A percentile compares a stretch with the other conserved stretches of the same genome.
Conservation (phyloP, 768 basidiomycete species). For the Mycena metata region DNA sequence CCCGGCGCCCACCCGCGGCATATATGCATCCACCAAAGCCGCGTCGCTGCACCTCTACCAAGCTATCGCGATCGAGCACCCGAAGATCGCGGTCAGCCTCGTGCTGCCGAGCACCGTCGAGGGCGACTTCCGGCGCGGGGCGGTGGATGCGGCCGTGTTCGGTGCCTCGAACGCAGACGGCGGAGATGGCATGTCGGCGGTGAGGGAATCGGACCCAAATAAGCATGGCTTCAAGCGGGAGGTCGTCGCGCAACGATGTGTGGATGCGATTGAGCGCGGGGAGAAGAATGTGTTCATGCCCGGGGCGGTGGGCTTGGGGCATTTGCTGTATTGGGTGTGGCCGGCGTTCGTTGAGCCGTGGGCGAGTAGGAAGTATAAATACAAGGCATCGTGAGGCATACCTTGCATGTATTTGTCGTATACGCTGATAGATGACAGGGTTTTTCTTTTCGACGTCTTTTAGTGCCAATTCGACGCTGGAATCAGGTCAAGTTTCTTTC, state of each 20-base stretch:
- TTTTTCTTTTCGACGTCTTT: no score
- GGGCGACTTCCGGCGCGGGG: conserved; percentile 67
- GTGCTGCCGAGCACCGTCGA: conserved; percentile 80
- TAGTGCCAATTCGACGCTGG: no score
- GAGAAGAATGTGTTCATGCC: conserved; percentile 76
- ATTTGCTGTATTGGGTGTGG: conserved; percentile 75
- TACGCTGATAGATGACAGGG: no score
- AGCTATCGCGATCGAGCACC: conserved; percentile 85
- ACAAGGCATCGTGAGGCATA: no score
- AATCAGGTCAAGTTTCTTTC: no score
- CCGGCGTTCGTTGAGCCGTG: conserved; percentile 69
- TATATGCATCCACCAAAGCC: conserved; percentile 89
- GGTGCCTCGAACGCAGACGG: no score
- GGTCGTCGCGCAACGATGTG: conserved; percentile 70
- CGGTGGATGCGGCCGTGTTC: no score
- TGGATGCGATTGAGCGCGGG: conserved; percentile 69
- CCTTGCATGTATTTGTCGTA: no score
- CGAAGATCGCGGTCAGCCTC: conserved; percentile 71
- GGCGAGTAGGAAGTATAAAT: conserved; percentile 78
- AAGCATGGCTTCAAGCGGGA: conserved; percentile 70
- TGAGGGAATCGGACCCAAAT: conserved; percentile 66
- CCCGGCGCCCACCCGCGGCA: conserved; percentile 86
- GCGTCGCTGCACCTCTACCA: conserved; percentile 85
- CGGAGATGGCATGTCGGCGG: conserved; percentile 20
- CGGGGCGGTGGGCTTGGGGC: conserved; percentile 57